These are phyloP conservation scores for Scleroderma citrinum DNA, from an alignment of 768 basidiomycete genomes.

Conservation along the genomic window DNA sequence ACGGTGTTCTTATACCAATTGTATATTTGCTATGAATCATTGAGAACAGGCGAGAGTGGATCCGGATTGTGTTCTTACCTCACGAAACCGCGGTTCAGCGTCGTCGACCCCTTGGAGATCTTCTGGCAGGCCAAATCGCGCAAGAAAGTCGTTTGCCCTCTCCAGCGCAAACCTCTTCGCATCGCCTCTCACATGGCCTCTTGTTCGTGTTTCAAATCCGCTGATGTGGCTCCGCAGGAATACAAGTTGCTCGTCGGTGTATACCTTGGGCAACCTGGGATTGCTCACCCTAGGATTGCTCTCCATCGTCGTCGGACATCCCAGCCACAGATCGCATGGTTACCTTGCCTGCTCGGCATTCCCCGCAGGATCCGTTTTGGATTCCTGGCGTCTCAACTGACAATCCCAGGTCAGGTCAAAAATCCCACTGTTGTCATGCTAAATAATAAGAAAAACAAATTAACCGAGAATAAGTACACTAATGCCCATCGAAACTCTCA, in stretches of 20 bases:
- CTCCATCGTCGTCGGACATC: constrained; percentile 26
- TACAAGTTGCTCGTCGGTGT: constrained; percentile 56
- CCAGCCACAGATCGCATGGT: constrained; percentile 14
- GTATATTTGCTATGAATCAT: constrained; percentile 50
- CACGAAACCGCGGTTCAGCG: constrained; percentile 53
- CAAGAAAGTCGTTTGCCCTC: constrained; percentile 55
- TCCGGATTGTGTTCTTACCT: constrained; percentile 32
- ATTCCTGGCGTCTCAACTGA: constrained; percentile 6
- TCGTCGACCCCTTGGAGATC: constrained; percentile 53
- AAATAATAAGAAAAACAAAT: constrained; percentile 1
- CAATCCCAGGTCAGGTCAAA: constrained; percentile 1
- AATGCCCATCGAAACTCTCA: not conserved
- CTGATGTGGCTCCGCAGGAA: constrained; percentile 48
- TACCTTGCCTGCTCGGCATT: constrained; percentile 7
- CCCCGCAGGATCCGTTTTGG: constrained; percentile 20
- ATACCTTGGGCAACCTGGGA: constrained; percentile 59
- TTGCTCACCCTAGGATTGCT: constrained; percentile 61
- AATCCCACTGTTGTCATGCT: not conserved
- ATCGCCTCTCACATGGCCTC: constrained; percentile 57
- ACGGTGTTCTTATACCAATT: constrained; percentile 73
- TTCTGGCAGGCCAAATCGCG: constrained; percentile 49
- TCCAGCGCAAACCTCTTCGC: constrained; percentile 66
- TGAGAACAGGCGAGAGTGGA: constrained; percentile 2
- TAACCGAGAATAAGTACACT: not conserved
- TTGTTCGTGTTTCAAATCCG: constrained; percentile 55